Conservation (phyloP, 495 filamentous ascomycete genomes). For the Aspergillus kassunensis region DNA sequence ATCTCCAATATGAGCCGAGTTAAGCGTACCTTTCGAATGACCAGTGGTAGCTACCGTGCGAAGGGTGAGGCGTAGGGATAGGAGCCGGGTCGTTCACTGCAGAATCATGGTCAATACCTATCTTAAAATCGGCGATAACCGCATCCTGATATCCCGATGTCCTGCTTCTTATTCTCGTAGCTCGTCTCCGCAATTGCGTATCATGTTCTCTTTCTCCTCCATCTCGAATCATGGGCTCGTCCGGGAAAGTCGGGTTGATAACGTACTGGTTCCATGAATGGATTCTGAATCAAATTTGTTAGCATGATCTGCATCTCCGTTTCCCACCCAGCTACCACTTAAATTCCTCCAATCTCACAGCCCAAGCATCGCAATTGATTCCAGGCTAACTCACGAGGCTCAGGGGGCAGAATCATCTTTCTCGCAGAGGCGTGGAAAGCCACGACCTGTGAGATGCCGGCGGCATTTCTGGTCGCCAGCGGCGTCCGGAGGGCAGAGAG, state of each 20-base stretch:
- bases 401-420: slow-evolving; percentile 63
- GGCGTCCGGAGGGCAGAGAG: slow-evolving; percentile 38
- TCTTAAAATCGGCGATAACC: background rate
- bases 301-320: slow-evolving; percentile 15
- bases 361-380: background rate
- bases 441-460: slow-evolving; percentile 46
- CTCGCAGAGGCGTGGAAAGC: slow-evolving; percentile 70
- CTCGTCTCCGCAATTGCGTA: background rate
- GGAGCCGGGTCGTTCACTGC: slow-evolving; percentile 83
- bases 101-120: slow-evolving; percentile 19
- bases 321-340: background rate
- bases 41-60: slow-evolving; percentile 97
- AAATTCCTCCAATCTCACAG: background rate
- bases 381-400: slow-evolving; percentile 55
- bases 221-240: background rate
- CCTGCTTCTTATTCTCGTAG: background rate
- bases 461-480: slow-evolving; percentile 35
- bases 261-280: slow-evolving; percentile 75
- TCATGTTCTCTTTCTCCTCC: background rate
- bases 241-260: background rate
- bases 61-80: slow-evolving; percentile 64
- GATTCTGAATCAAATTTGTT: slow-evolving; percentile 53
- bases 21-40: slow-evolving; percentile 75
- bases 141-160: background rate
- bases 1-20: background rate